Percentiles rank a stretch among this genome's conserved stretches.
Conservation (phyloP, 148 eudicot species). For the Rhododendron ferrugineum region DNA sequence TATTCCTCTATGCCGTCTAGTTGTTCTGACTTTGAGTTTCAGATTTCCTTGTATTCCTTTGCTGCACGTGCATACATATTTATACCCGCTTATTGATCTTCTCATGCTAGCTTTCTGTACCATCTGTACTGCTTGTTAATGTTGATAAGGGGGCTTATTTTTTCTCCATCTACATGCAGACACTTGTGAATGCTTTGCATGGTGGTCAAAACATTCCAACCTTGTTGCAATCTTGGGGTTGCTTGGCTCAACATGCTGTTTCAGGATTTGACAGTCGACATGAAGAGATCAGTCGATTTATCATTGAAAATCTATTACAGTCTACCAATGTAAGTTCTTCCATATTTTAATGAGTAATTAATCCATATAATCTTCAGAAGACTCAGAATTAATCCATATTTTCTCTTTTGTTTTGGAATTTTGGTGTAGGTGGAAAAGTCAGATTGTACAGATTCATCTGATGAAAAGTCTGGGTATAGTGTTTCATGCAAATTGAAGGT, state of each 20-base stretch:
- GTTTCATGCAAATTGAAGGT: slow-evolving; percentile 59
- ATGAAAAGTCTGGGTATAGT: slow-evolving; percentile 33
- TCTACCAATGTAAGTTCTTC: slow-evolving; percentile 29
- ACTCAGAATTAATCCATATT: slow-evolving; percentile 3
- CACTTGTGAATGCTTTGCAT: slow-evolving; percentile 55
- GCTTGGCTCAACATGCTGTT: slow-evolving; percentile 61
- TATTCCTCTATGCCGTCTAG: not conserved
- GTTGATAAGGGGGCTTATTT: not conserved
- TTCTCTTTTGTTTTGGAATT: not conserved
- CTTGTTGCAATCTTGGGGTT: slow-evolving; percentile 82
- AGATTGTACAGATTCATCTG: slow-evolving; percentile 22
- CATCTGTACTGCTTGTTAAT: not conserved
- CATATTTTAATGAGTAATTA: not conserved
- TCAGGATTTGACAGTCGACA: slow-evolving; percentile 53
- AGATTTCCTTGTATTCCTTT: not conserved
- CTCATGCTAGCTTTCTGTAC: slow-evolving; percentile 3
- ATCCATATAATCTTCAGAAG: not conserved
- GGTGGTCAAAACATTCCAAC: slow-evolving; percentile 54
- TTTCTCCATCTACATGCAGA: slow-evolving; percentile 31
- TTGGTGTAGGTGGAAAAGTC: slow-evolving; percentile 30
- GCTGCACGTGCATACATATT: not conserved
- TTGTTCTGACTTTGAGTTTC: not conserved
- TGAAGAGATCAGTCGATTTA: slow-evolving; percentile 45
- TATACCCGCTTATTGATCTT: slow-evolving; percentile 9
- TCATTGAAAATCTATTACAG: slow-evolving; percentile 44